phyloP scores from a whole-genome alignment of 2,329 filamentous ascomycete species.

The Ascochyta rabiei region DNA sequence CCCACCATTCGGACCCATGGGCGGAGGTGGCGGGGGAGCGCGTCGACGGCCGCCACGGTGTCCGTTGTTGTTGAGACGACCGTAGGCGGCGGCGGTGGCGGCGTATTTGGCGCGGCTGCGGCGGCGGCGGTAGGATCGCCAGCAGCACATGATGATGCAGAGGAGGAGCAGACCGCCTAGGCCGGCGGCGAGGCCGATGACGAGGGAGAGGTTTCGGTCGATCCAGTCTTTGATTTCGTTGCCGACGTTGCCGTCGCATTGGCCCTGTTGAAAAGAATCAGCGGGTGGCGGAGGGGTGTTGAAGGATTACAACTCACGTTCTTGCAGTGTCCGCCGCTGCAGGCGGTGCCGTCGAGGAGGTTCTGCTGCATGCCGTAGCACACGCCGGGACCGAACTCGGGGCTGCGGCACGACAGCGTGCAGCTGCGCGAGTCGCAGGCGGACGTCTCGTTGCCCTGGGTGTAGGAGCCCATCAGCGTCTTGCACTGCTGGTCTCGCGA shows the following conservation, averaged over 20 bases:
- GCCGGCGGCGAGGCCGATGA: constrained; percentile 77
- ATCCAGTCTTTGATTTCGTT: constrained; percentile 80
- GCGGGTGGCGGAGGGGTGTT: too few relatives aligned
- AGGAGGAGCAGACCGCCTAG: constrained; percentile 73
- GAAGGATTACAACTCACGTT: too few relatives aligned
- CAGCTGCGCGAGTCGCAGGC: constrained; percentile 79
- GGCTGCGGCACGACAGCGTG: constrained; percentile 75
- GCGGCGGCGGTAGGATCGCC: constrained; percentile 55
- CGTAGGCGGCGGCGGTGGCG: constrained; percentile 15
- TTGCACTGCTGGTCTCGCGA: constrained; percentile 89
- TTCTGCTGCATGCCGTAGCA: constrained; percentile 85
- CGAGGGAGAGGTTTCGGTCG: constrained; percentile 74
- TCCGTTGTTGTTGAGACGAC: not conserved
- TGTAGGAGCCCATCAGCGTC: constrained; percentile 77
- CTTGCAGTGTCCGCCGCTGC: constrained; percentile 75
- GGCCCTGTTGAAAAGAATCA: constrained; percentile 57
- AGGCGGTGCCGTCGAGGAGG: constrained; percentile 90
- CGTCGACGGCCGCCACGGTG: not conserved
- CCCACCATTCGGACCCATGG: not conserved
- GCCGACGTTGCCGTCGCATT: constrained; percentile 73
- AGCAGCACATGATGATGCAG: constrained; percentile 70
- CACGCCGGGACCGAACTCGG: constrained; percentile 66
- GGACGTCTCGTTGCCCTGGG: constrained; percentile 75
- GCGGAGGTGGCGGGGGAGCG: not conserved
- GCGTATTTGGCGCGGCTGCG: constrained; percentile 32